Evolutionary conservation across 768 basidiomycete species (phyloP), one percentile per base, ranked within the genome.

Genomic region (Pholiota conissans): DNA sequence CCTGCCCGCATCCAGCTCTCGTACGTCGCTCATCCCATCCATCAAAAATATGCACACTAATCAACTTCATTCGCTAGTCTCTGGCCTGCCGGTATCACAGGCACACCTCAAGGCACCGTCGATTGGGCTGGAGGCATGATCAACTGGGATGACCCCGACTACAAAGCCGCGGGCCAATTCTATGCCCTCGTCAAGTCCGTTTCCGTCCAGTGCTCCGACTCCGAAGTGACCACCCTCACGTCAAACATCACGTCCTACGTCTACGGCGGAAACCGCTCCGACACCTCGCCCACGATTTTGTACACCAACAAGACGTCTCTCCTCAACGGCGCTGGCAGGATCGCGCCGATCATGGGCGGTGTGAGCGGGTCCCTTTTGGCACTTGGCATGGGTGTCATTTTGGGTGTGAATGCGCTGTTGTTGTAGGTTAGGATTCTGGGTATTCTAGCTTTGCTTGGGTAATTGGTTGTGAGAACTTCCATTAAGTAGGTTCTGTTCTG

Each of bases 41-140:
- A 16, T 34, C 22, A 20, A 48, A 40, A 28, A 22, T 30, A 20
- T 35, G 55, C 16, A 50, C 28, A 11, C 27, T 56, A 13, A 29
- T 29, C 50, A 77, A 50, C 16, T n/a, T 8, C 13, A 18, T 18
- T n/a, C 39, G 16, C 8, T 56, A 80, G 88, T 59, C 63, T 94
- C 52, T 94, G 92, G 91, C 88, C 91, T n/a, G 88, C 89, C 5
- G 93, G 92, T 29, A 86, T 90, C 65, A 56, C 76, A 35, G 66
- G 77, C 8, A 79, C 76, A 30, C 76, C 90, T 7, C 71, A 75
- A 49, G 93, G 93, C 24, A 93, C 89, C 7, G 73, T 95, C 30
- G 64, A 82, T 55, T 95, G 93, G 92, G 80, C 85, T 14, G 90
- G 90, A 60, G 92, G 86, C 40, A 79, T 90, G 83, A 91, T 93